phyloP scores from a whole-genome alignment of 169 alveolate species.

The Babesia ovis region DNA sequence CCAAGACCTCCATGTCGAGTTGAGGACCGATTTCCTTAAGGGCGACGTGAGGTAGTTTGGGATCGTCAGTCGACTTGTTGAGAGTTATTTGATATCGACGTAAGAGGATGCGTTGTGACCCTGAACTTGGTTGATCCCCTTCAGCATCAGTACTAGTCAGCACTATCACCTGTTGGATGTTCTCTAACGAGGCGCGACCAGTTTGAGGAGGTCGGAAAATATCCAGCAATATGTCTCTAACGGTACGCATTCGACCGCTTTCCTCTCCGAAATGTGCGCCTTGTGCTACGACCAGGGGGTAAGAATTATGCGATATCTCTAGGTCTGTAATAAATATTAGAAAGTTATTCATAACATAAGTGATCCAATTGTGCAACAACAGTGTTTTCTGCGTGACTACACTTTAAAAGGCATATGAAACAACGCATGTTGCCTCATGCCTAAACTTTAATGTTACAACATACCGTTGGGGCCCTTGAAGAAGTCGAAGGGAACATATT shows the following conservation, averaged over 20 bases:
- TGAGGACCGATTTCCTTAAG: slow-evolving; percentile 62
- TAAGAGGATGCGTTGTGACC: slow-evolving; percentile 16
- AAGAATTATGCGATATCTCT: slow-evolving; percentile 40
- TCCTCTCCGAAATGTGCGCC: slow-evolving; percentile 62
- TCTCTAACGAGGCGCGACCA: slow-evolving; percentile 47
- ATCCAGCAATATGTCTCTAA: slow-evolving; percentile 50
- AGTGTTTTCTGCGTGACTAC: too few relatives aligned
- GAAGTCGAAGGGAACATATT: slow-evolving; percentile 42
- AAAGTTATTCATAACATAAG: too few relatives aligned
- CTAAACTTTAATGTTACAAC: too few relatives aligned
- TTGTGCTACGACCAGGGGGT: slow-evolving; percentile 55
- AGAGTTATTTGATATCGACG: slow-evolving; percentile 48
- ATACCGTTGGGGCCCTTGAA: slow-evolving; percentile 43
- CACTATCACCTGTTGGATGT: slow-evolving; percentile 51
- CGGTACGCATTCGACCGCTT: slow-evolving; percentile 45
- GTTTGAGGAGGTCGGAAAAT: slow-evolving; percentile 53
- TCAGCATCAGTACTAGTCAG: slow-evolving; percentile 44
- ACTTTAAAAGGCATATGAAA: too few relatives aligned
- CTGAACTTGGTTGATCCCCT: not conserved
- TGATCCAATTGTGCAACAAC: too few relatives aligned
- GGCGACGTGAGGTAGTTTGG: slow-evolving; percentile 47
- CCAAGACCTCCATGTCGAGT: slow-evolving; percentile 47
- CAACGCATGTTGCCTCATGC: too few relatives aligned
- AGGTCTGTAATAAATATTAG: slow-evolving; percentile 14
- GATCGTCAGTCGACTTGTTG: slow-evolving; percentile 22